phyloP scores from a whole-genome alignment of 2,329 filamentous ascomycete species.

The Scorias spongiosa region DNA sequence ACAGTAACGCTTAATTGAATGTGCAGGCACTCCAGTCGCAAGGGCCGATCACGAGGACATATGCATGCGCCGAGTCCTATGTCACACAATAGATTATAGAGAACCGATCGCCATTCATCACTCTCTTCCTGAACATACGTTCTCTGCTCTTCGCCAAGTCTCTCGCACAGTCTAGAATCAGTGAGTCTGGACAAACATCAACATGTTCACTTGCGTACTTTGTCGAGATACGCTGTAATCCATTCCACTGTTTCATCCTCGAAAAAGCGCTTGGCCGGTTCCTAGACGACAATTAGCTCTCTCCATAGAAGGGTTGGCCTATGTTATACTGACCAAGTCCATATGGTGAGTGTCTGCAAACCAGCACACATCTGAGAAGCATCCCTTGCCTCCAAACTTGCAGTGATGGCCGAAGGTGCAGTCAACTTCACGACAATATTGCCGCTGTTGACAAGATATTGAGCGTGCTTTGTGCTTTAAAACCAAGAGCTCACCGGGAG shows the following conservation, averaged over 20 bases:
- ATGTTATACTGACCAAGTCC: constrained; percentile 18
- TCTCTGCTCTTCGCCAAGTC: too few relatives aligned
- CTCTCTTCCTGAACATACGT: too few relatives aligned
- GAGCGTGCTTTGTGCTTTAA: constrained; percentile 28
- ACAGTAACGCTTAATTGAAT: too few relatives aligned
- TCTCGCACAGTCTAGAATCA: too few relatives aligned
- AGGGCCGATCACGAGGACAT: too few relatives aligned
- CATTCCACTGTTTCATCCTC: constrained; percentile 18
- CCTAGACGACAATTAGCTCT: constrained; percentile 2
- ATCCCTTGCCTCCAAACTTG: constrained; percentile 19
- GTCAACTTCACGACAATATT: constrained; percentile 25
- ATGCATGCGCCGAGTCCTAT: too few relatives aligned
- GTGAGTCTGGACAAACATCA: too few relatives aligned
- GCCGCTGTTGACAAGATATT: constrained; percentile 21
- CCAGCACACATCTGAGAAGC: constrained; percentile 21
- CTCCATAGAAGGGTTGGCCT: neutral
- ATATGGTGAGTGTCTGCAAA: constrained; percentile 25
- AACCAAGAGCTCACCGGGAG: constrained; percentile 22
- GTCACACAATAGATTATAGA: too few relatives aligned
- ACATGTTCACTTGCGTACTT: neutral
- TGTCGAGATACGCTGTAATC: constrained; percentile 12
- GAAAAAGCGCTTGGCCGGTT: constrained; percentile 14
- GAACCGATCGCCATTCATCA: too few relatives aligned
- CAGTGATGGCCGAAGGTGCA: constrained; percentile 30
- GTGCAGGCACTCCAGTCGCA: too few relatives aligned